Base-by-base conservation (phyloP, 768 basidiomycete genomes). In the Hemileccinum impolitum region DNA sequence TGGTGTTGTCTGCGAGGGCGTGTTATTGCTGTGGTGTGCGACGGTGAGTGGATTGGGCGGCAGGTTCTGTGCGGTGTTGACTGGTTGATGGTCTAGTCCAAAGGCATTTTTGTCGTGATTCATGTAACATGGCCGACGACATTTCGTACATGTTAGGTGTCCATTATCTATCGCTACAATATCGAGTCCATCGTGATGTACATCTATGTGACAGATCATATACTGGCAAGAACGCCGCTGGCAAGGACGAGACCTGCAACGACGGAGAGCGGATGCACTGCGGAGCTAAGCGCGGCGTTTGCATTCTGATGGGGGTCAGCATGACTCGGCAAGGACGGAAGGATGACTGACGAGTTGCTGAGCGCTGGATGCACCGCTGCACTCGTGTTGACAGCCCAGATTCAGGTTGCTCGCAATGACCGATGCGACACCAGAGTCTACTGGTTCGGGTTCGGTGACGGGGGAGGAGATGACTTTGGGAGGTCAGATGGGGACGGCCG, bases 1-100 rank as follows among this genome's bases (percentile, higher is more conserved):
- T 86, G 26, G 58, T 79, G n/a, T 70, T 88, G 40, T 80, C 81
- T 34, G 79, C 80, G 15, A 73, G 82, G 26, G 79, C 77, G 14
- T 89, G 85, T 58, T 76, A 79, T 48, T 87, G 85, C 52, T 83
- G 82, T 64, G 85, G 85, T 6, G 76, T 84, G n/a, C 64, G 75
- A 51, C 71, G 60, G 76, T 73, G 26, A 30, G 65, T 58, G 28
- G 18, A 23, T 31, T 0, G 14, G 7, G 3, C 8, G 12, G 12
- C 21, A 19, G 11, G 9, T 5, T 19, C 17, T 36, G 21, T 39
- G 10, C 19, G 38, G 14, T 25, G 25, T 37, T 64, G 48, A 63
- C 42, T 19, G 23, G 39, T 40, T 11, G 26, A 31, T 21, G 36
- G 18, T 40, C 11, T 30, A 58, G 62, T 28, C 49, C 54, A 17